A percentile compares a stretch with the other conserved stretches of the same genome.
phyloP scores from a whole-genome alignment of 768 basidiomycete genomes.

The Tubosaeta brunneosetosa region DNA sequence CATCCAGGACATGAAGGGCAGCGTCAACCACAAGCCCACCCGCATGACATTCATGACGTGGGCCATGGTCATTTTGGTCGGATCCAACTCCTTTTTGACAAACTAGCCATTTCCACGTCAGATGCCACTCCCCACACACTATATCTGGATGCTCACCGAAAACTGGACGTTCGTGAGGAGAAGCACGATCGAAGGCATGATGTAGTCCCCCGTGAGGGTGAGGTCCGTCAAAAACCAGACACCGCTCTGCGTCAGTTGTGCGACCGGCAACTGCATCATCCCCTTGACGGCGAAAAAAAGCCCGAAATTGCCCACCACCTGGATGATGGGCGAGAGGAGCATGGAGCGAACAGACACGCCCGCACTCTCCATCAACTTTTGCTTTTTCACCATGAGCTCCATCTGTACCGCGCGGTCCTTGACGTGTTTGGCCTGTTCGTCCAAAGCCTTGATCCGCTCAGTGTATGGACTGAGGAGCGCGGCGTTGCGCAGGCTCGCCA shows the following conservation, averaged over 20 bases:
- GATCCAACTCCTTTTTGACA: slow-evolving; percentile 52
- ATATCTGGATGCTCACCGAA: slow-evolving; percentile 40
- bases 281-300: slow-evolving; percentile 78
- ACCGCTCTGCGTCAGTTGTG: slow-evolving; percentile 74
- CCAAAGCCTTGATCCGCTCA: slow-evolving; percentile 49
- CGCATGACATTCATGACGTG: slow-evolving; percentile 70
- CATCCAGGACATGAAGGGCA: slow-evolving; percentile 53
- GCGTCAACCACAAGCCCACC: slow-evolving; percentile 41
- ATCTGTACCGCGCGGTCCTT: slow-evolving; percentile 40
- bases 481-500: slow-evolving; percentile 53
- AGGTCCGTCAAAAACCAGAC: slow-evolving; percentile 71
- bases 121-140: neutral
- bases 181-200: slow-evolving; percentile 60
- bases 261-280: slow-evolving; percentile 67
- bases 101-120: slow-evolving; percentile 25
- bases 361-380: slow-evolving; percentile 55
- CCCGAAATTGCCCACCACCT: slow-evolving; percentile 72
- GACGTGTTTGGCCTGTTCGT: slow-evolving; percentile 34
- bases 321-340: slow-evolving; percentile 55
- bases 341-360: slow-evolving; percentile 57
- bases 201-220: slow-evolving; percentile 72
- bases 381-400: slow-evolving; percentile 42
- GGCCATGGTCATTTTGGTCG: slow-evolving; percentile 47
- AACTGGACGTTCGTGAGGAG: slow-evolving; percentile 67
- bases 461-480: slow-evolving; percentile 38